Conservation (phyloP, 768 basidiomycete genomes). For the Suillus fuscotomentosus region DNA sequence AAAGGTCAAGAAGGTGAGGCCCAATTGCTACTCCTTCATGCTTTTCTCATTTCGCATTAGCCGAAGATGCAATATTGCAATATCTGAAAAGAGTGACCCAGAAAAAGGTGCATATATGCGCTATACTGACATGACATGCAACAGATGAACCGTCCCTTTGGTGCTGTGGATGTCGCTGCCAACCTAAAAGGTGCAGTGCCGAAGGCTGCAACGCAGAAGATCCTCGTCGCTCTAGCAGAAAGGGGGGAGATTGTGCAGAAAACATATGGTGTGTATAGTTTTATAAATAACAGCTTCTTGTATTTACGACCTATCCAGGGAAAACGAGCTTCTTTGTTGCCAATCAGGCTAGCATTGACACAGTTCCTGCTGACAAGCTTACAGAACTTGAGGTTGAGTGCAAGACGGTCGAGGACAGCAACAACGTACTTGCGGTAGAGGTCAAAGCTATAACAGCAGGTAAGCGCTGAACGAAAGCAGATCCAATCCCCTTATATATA, state of each 20-base stretch:
- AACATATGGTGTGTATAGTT: conserved; percentile 59
- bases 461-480: neutral
- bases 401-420: conserved; percentile 55
- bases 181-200: conserved; percentile 89
- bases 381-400: conserved; percentile 59
- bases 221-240: conserved; percentile 78
- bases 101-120: conserved; percentile 11
- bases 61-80: conserved; percentile 72
- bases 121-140: neutral
- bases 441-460: conserved; percentile 43
- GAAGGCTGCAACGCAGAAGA: conserved; percentile 83
- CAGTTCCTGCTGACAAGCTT: conserved; percentile 61
- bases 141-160: conserved; percentile 93
- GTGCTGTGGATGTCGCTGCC: conserved; percentile 87
- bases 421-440: conserved; percentile 50
- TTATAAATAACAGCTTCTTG: conserved; percentile 7
- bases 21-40: neutral
- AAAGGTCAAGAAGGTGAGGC: conserved; percentile 72
- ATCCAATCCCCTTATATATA: neutral
- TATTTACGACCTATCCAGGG: conserved; percentile 40
- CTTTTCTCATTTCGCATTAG: conserved; percentile 32
- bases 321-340: conserved; percentile 87
- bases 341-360: conserved; percentile 72
- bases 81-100: conserved; percentile 69
- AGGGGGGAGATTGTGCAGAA: conserved; percentile 82